phyloP scores from a whole-genome alignment of 2,329 filamentous ascomycete species.

The Aspergillus sp. region DNA sequence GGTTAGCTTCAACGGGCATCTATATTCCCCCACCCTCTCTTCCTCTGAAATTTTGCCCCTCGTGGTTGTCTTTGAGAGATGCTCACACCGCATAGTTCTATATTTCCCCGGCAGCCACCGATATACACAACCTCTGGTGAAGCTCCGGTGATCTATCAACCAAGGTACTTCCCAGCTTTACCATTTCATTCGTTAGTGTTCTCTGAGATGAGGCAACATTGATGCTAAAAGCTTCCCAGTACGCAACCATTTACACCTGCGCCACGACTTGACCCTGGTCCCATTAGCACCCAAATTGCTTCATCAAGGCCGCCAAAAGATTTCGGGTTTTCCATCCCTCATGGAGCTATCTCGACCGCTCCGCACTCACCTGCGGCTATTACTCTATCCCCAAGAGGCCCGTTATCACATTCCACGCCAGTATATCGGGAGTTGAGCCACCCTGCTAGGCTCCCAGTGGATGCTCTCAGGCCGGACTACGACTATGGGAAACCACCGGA shows the following conservation, averaged over 20 bases:
- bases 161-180: slow-evolving; percentile 36
- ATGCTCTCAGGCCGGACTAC: slow-evolving; percentile 38
- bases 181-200: slow-evolving; percentile 9
- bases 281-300: slow-evolving; percentile 34
- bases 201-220: slow-evolving; percentile 15
- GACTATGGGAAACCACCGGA: slow-evolving; percentile 39
- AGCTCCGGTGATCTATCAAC: slow-evolving; percentile 40
- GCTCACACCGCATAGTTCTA: slow-evolving; percentile 34
- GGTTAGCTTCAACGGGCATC: slow-evolving; percentile 36
- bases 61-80: slow-evolving; percentile 11
- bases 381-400: slow-evolving; percentile 39
- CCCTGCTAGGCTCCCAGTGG: slow-evolving; percentile 35
- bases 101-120: slow-evolving; percentile 35
- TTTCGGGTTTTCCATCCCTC: slow-evolving; percentile 37
- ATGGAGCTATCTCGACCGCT: slow-evolving; percentile 34
- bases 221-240: slow-evolving; percentile 32
- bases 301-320: slow-evolving; percentile 28
- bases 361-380: slow-evolving; percentile 34
- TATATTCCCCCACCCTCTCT: slow-evolving; percentile 6
- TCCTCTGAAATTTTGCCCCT: background rate
- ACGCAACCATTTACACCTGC: slow-evolving; percentile 36
- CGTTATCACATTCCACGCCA: slow-evolving; percentile 33
- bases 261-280: slow-evolving; percentile 31
- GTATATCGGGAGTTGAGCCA: slow-evolving; percentile 42
- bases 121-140: slow-evolving; percentile 35